Evolutionary conservation across 306 rosid genomes (phyloP).

Genomic region (Lotus japonicus): DNA sequence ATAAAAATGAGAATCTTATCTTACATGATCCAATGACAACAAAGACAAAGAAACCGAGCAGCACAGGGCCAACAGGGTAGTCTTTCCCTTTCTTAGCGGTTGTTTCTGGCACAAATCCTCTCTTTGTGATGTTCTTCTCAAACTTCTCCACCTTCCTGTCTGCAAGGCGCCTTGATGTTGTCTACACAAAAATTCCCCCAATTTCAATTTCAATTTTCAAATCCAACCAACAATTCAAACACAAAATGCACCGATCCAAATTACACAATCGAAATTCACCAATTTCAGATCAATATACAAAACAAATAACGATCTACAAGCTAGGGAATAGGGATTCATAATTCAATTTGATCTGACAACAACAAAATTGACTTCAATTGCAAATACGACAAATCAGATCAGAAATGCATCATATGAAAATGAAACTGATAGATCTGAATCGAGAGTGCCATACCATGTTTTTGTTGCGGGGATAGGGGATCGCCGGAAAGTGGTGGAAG

Average conservation of each 20-base stretch:
- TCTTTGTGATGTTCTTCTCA: constrained; percentile 79
- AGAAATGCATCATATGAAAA: background rate
- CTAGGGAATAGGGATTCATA: background rate
- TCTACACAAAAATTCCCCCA: constrained; percentile 34
- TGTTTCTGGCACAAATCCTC: constrained; percentile 91
- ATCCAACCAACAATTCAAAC: background rate
- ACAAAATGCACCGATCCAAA: background rate
- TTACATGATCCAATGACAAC: constrained; percentile 98
- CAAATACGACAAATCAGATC: background rate
- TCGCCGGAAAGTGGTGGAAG: constrained; percentile 25
- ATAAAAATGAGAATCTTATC: constrained; percentile 24
- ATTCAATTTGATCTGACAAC: background rate
- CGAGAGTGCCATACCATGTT: constrained; percentile 28
- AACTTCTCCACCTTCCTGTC: constrained; percentile 88
- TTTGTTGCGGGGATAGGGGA: constrained; percentile 13
- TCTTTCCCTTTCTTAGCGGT: constrained; percentile 76
- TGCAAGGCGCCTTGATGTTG: constrained; percentile 91
- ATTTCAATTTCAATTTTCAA: background rate
- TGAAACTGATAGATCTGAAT: constrained; percentile 6
- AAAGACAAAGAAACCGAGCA: constrained; percentile 91
- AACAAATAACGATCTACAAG: background rate
- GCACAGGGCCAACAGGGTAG: constrained; percentile 85
- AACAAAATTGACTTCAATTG: background rate
- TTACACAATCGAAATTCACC: background rate
- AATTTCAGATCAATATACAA: background rate